Evolutionary conservation across 495 filamentous ascomycete genomes (phyloP), one percentile per base, ranked within the genome.

Genomic region (Chlorociboria aeruginascens): DNA sequence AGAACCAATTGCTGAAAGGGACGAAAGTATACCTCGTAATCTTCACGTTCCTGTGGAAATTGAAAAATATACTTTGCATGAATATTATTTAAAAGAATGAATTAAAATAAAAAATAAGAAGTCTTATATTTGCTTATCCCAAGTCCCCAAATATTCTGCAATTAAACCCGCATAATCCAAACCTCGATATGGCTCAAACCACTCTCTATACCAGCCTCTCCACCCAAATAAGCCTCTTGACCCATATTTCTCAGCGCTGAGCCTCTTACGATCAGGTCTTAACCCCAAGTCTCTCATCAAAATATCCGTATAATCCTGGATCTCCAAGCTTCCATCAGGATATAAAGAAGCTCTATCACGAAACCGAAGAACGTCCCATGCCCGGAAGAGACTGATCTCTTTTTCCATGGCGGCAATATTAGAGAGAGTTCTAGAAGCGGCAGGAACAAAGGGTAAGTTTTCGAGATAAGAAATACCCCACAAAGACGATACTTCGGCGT

Each of bases 381-480:
- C 40, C 9, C 30, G 9, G 17, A 28, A 11, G 8, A 43, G n/a
- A 30, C 40, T 43, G 7, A 28, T 14, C 3, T 30, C 20, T 30
- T 43, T 14, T 20, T 43, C 40, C 40, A 43, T 43, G 10, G n/a
- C 17, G 13, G n/a, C 2, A 7, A 43, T 3, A 32, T 43, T 28
- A 9, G 7, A 9, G 12, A 43, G 2, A 7, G 30, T 43, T 20
- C 3, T 20, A 29, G 40, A 8, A 10, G 40, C 13, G 1, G 40
- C n/a, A 16, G 40, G 40, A 29, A 20, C 40, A 14, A 43, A 43
- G 1, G 40, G 40, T 2, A 43, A 20, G 8, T 43, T 43, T 30
- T 43, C 40, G 9, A 43, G 40, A 43, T 62, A 64, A 6, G 62
- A 57, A 8, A 56, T 47, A 3, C 34, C 54, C 62, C 62, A 65